Evolutionary conservation across 169 alveolate species (phyloP).

Genomic region (Plasmodium fragile): DNA sequence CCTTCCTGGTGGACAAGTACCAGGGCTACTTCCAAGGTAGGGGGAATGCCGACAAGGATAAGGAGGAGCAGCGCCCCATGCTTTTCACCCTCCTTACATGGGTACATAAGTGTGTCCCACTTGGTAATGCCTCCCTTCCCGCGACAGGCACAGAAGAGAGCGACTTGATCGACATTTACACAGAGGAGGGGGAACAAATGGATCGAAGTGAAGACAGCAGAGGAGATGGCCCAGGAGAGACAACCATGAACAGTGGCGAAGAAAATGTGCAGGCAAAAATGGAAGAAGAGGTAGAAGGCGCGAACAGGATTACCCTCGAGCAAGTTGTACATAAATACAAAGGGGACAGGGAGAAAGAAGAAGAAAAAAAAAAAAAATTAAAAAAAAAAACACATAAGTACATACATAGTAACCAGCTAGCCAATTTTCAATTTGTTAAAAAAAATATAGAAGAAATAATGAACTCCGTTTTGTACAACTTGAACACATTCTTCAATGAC

Average conservation of each 20-base stretch:
- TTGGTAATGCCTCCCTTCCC: background rate
- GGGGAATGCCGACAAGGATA: background rate
- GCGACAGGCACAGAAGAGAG: slow-evolving; percentile 22
- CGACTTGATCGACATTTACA: slow-evolving; percentile 38
- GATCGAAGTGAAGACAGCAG: background rate
- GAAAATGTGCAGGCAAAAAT: background rate
- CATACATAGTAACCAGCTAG: slow-evolving; percentile 30
- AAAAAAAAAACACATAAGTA: slow-evolving; percentile 29
- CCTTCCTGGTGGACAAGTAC: slow-evolving; percentile 30
- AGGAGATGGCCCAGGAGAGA: background rate
- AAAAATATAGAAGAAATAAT: slow-evolving; percentile 38
- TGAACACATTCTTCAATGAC: slow-evolving; percentile 44
- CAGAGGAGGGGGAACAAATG: slow-evolving; percentile 1
- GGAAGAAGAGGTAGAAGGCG: background rate
- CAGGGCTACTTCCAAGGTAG: slow-evolving; percentile 18
- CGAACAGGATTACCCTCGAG: background rate
- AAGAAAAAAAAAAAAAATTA: slow-evolving; percentile 14
- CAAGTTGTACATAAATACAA: slow-evolving; percentile 22
- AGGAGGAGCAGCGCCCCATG: background rate
- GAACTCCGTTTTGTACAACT: slow-evolving; percentile 11
- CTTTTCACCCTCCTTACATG: background rate
- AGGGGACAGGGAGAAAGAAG: slow-evolving; percentile 34
- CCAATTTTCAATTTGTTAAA: slow-evolving; percentile 2
- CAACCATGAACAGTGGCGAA: background rate
- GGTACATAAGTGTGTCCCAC: background rate